Evolutionary conservation across 768 basidiomycete species (phyloP).

Genomic region (Xerocomus potaroensis): DNA sequence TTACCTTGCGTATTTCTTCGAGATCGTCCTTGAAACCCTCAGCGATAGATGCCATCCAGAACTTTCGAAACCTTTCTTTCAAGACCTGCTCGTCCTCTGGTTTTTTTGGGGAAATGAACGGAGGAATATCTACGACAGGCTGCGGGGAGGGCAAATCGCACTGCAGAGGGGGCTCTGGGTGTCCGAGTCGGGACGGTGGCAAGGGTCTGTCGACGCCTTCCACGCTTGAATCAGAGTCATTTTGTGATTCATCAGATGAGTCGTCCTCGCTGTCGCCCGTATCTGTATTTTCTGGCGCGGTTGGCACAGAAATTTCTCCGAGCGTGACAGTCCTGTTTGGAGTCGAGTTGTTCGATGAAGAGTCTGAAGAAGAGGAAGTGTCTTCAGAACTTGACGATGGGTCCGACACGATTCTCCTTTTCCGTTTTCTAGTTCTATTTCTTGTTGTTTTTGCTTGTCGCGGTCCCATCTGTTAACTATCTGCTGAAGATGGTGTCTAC

Average conservation of each 20-base stretch:
- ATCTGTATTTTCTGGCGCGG: background rate
- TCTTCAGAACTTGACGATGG: constrained; percentile 41
- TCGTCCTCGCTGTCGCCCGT: constrained; percentile 5
- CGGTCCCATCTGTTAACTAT: constrained; percentile 18
- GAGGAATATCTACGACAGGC: constrained; percentile 38
- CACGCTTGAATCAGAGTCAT: constrained; percentile 3
- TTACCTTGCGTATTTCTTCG: constrained; percentile 77
- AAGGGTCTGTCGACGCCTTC: constrained; percentile 1
- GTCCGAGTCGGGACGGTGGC: background rate
- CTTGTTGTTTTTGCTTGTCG: constrained; percentile 33
- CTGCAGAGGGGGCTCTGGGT: constrained; percentile 1
- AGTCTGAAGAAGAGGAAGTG: constrained; percentile 20
- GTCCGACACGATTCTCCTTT: constrained; percentile 45
- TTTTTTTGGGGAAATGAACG: constrained; percentile 48
- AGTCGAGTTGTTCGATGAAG: constrained; percentile 5
- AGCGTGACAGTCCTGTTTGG: constrained; percentile 6
- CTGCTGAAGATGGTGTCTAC: too few relatives aligned
- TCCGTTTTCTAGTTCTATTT: constrained; percentile 51
- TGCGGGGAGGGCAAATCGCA: constrained; percentile 27
- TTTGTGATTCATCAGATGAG: constrained; percentile 15
- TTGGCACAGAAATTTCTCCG: constrained; percentile 1
- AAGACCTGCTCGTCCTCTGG: constrained; percentile 47
- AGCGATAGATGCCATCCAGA: constrained; percentile 68
- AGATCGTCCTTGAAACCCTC: constrained; percentile 69
- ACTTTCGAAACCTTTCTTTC: constrained; percentile 69